A percentile compares a stretch with the other conserved stretches of the same genome.
Conservation (phyloP, 495 filamentous ascomycete genomes). For the Neurospora sublineolata region DNA sequence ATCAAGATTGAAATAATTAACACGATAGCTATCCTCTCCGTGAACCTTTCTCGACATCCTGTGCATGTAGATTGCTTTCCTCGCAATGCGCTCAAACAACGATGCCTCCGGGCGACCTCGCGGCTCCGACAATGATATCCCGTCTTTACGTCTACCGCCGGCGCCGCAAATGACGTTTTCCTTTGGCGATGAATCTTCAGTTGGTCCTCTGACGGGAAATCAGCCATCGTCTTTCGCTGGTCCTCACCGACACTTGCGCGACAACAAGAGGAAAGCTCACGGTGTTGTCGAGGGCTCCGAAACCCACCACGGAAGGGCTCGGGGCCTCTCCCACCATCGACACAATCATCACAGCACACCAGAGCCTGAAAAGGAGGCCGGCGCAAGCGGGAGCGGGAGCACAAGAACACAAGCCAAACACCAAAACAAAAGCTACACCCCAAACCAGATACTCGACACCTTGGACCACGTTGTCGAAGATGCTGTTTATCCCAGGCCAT, state of each 20-base stretch:
- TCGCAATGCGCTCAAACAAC: slow-evolving; percentile 7
- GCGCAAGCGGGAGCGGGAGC: neutral
- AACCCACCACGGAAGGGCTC: neutral
- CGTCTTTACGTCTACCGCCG: slow-evolving; percentile 15
- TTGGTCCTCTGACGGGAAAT: slow-evolving; percentile 27
- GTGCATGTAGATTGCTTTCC: neutral
- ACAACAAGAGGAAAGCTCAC: slow-evolving; percentile 16
- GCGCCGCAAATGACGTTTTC: slow-evolving; percentile 45
- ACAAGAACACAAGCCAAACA: neutral
- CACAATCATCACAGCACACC: neutral
- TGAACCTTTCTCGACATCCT: neutral
- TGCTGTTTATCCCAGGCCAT: neutral
- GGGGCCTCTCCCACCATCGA: neutral
- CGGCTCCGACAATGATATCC: slow-evolving; percentile 16
- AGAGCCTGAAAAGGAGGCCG: neutral
- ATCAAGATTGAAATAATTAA: neutral
- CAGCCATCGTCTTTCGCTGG: slow-evolving; percentile 17
- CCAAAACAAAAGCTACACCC: neutral
- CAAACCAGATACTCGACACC: neutral
- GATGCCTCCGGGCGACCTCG: slow-evolving; percentile 19
- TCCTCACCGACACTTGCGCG: slow-evolving; percentile 20
- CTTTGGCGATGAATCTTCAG: slow-evolving; percentile 41
- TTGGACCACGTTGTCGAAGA: neutral
- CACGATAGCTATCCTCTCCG: neutral
- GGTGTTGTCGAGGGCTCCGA: neutral